phyloP scores from a whole-genome alignment of 2,329 filamentous ascomycete genomes.

The Cladobotryum mycophilum region DNA sequence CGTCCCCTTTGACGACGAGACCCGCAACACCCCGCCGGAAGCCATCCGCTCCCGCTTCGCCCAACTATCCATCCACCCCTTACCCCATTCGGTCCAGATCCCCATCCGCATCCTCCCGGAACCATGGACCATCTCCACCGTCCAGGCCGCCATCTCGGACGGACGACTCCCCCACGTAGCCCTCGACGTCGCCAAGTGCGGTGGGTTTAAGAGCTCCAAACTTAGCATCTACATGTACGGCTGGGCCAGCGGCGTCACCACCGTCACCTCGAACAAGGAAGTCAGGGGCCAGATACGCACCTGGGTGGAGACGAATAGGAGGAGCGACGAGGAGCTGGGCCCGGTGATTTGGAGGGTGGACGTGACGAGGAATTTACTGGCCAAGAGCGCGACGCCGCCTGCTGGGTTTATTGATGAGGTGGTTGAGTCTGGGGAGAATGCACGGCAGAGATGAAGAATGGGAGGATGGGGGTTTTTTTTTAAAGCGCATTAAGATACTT shows the following conservation, averaged over 20 bases:
- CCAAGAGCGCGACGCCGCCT: conserved; percentile 25
- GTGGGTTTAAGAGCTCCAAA: conserved; percentile 31
- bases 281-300: conserved; percentile 29
- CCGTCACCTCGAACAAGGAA: conserved; percentile 37
- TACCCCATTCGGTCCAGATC: conserved; percentile 28
- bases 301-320: conserved; percentile 27
- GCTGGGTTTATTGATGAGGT: background rate
- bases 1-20: conserved; percentile 21
- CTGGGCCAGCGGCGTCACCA: conserved; percentile 29
- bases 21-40: conserved; percentile 8
- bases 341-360: conserved; percentile 29
- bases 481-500: background rate
- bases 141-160: conserved; percentile 19
- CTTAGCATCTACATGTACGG: conserved; percentile 35
- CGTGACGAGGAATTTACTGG: conserved; percentile 31
- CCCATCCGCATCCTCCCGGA: conserved; percentile 28
- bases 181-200: conserved; percentile 26
- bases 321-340: conserved; percentile 23
- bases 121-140: conserved; percentile 21
- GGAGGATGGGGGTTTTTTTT: background rate
- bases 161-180: conserved; percentile 28
- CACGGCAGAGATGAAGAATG: background rate
- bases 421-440: background rate
- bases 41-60: conserved; percentile 23
- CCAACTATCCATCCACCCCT: conserved; percentile 25